phyloP scores from a whole-genome alignment of 164 flowering plant species.

The Kalanchoe fedtschenkoi region DNA sequence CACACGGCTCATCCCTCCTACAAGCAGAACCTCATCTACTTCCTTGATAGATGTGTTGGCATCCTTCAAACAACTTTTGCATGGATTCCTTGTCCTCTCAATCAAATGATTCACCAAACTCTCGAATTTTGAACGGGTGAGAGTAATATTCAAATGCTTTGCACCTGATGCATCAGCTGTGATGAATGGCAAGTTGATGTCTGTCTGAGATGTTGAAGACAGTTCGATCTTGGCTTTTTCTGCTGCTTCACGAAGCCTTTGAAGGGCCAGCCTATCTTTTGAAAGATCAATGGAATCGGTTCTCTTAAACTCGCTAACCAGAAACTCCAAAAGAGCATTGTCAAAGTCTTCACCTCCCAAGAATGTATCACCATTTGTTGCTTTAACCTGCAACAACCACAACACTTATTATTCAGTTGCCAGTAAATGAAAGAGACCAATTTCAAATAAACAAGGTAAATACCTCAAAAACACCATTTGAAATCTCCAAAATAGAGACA shows the following conservation, averaged over 20 bases:
- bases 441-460: not conserved
- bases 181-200: slow-evolving; percentile 31
- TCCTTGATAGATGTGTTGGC: slow-evolving; percentile 22
- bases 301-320: slow-evolving; percentile 28
- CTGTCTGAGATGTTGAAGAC: slow-evolving; percentile 28
- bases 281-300: slow-evolving; percentile 22
- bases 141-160: slow-evolving; percentile 25
- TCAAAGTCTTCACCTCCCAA: too few relatives aligned
- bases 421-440: too few relatives aligned
- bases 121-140: slow-evolving; percentile 29
- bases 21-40: slow-evolving; percentile 29
- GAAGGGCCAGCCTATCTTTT: slow-evolving; percentile 24
- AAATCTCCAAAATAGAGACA: slow-evolving; percentile 30
- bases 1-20: slow-evolving; percentile 33
- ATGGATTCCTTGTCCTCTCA: slow-evolving; percentile 27
- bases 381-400: slow-evolving; percentile 17
- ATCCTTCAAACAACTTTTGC: slow-evolving; percentile 27
- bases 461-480: slow-evolving; percentile 34
- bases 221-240: slow-evolving; percentile 35
- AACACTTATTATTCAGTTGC: not conserved
- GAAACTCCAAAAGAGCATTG: slow-evolving; percentile 19
- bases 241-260: slow-evolving; percentile 29
- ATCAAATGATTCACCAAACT: slow-evolving; percentile 18
- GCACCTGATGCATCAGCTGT: slow-evolving; percentile 38
- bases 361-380: slow-evolving; percentile 36